Evolutionary conservation across 2,329 filamentous ascomycete genomes (phyloP).

Genomic region (Penicillium fuscoglaucum): DNA sequence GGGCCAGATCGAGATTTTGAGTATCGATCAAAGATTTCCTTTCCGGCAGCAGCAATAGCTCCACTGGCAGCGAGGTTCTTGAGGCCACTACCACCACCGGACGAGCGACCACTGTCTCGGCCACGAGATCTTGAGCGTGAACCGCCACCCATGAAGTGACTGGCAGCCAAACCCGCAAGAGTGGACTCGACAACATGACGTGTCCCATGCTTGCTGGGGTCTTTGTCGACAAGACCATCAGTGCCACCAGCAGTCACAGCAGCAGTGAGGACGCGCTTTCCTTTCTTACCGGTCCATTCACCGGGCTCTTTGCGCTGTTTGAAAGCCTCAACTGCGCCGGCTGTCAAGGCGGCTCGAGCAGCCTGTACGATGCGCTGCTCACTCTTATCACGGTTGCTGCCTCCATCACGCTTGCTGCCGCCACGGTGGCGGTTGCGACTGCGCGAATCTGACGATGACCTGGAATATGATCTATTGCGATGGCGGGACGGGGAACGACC

Average conservation of each 20-base stretch:
- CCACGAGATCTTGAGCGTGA: conserved; percentile 68
- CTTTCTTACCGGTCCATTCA: conserved; percentile 86
- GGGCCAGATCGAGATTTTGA: conserved; percentile 45
- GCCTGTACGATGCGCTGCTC: conserved; percentile 74
- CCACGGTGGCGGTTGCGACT: conserved; percentile 52
- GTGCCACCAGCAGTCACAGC: conserved; percentile 83
- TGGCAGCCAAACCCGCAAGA: conserved; percentile 82
- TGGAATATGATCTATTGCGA: conserved; percentile 46
- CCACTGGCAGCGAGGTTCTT: conserved; percentile 47
- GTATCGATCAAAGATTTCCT: conserved; percentile 45
- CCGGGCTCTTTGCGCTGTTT: conserved; percentile 85
- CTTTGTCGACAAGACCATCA: conserved; percentile 68
- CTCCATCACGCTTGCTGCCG: conserved; percentile 45
- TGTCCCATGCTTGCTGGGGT: conserved; percentile 72
- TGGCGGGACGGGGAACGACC: conserved; percentile 35
- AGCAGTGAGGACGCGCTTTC: conserved; percentile 85
- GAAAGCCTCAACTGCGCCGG: conserved; percentile 90
- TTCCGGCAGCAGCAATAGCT: conserved; percentile 49
- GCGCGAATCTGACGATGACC: conserved; percentile 52
- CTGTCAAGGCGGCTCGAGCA: conserved; percentile 84
- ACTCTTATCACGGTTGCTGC: conserved; percentile 51
- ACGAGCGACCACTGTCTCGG: conserved; percentile 52
- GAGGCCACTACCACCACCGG: conserved; percentile 47
- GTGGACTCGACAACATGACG: conserved; percentile 83
- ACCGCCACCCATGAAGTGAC: conserved; percentile 80